Conservation (phyloP, 768 basidiomycete genomes). For the Collybiopsis confluens region DNA sequence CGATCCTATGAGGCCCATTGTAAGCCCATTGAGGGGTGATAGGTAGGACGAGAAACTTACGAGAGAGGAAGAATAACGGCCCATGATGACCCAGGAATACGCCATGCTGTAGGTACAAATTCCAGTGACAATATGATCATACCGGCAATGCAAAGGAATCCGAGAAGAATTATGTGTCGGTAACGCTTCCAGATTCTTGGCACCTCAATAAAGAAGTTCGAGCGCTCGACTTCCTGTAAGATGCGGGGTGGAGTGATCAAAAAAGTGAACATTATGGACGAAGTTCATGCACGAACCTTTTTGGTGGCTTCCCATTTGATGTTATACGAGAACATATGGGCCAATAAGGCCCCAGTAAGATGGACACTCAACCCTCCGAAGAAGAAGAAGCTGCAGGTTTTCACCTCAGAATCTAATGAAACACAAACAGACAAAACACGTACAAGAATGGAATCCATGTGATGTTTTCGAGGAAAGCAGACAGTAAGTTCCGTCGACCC, state of each 20-base stretch:
- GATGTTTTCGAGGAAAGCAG: slow-evolving; percentile 53
- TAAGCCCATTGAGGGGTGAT: neutral
- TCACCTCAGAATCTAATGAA: neutral
- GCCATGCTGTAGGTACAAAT: slow-evolving; percentile 61
- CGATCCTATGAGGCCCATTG: slow-evolving; percentile 39
- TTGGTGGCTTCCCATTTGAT: slow-evolving; percentile 77
- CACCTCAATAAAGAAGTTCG: slow-evolving; percentile 89
- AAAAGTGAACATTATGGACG: slow-evolving; percentile 7
- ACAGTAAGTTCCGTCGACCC: slow-evolving; percentile 48
- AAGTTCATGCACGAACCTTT: slow-evolving; percentile 34
- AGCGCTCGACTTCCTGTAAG: slow-evolving; percentile 74
- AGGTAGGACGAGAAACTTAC: slow-evolving; percentile 33
- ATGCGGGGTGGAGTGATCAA: neutral
- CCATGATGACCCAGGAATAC: slow-evolving; percentile 60
- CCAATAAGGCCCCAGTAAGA: slow-evolving; percentile 57
- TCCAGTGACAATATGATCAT: slow-evolving; percentile 54
- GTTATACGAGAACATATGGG: slow-evolving; percentile 73
- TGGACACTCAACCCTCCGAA: slow-evolving; percentile 75
- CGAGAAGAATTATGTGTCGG: slow-evolving; percentile 58
- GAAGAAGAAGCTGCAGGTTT: slow-evolving; percentile 63
- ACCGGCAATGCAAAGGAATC: slow-evolving; percentile 41
- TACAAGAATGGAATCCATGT: slow-evolving; percentile 75
- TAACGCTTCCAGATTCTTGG: slow-evolving; percentile 81
- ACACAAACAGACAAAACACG: slow-evolving; percentile 21
- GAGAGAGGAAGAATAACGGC: slow-evolving; percentile 73